Percentiles rank a stretch among this genome's conserved stretches.
Conservation (phyloP, 2,329 filamentous ascomycete genomes). For the Talaromyces albobiverticillius region DNA sequence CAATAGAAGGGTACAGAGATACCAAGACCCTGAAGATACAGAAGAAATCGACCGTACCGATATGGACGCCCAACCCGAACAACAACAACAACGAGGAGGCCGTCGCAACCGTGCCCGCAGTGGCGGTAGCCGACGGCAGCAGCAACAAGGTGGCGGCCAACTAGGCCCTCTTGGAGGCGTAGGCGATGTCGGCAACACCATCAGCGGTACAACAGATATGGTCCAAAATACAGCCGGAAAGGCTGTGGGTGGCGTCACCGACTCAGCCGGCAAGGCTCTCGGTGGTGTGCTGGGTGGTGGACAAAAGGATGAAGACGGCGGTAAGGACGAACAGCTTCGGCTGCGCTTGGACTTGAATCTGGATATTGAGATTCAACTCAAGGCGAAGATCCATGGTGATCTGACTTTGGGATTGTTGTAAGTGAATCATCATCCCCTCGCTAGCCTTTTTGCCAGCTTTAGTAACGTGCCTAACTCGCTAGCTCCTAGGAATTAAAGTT, state of each 20-base stretch:
- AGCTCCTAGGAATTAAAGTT: conserved; percentile 17
- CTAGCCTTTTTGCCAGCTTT: conserved; percentile 5
- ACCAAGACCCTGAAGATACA: conserved; percentile 38
- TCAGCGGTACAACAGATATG: conserved; percentile 53
- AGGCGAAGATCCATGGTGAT: conserved; percentile 82
- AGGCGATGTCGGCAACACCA: conserved; percentile 54
- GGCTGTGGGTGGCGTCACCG: conserved; percentile 41
- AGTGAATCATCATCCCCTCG: conserved; percentile 39
- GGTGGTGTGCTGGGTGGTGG: conserved; percentile 38
- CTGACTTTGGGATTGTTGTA: conserved; percentile 75
- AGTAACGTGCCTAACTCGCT: conserved; percentile 20
- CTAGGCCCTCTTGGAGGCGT: conserved; percentile 53
- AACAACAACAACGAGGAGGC: conserved; percentile 39
- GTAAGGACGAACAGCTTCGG: conserved; percentile 64
- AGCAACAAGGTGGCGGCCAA: conserved; percentile 31
- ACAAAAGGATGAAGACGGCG: conserved; percentile 32
- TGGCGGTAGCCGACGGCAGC: conserved; percentile 46
- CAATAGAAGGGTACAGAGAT: conserved; percentile 23
- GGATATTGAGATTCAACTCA: conserved; percentile 79
- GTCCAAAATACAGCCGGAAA: conserved; percentile 49
- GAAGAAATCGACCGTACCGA: conserved; percentile 35
- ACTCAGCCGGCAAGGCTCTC: conserved; percentile 42
- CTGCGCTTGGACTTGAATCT: conserved; percentile 74
- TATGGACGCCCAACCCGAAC: conserved; percentile 53
- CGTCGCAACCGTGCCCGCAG: conserved; percentile 55